These are phyloP conservation scores for Novakomyces olei DNA, from an alignment of 805 yeast species.

Conservation along the genomic window DNA sequence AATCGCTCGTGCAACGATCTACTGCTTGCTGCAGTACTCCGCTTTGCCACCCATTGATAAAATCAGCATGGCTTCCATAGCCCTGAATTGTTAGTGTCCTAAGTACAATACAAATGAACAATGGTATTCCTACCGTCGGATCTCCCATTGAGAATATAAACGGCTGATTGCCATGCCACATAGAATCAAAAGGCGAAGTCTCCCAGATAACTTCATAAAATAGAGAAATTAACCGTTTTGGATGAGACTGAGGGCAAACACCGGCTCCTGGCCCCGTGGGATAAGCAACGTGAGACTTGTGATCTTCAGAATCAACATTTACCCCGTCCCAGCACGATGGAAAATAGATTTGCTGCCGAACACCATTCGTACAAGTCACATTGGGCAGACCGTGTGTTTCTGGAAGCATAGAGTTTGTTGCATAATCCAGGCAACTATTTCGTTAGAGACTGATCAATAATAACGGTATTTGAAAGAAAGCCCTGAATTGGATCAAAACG, in stretches of 20 bases:
- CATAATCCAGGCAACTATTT: too few relatives aligned
- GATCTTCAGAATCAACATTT: slow-evolving; percentile 2
- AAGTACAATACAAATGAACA: too few relatives aligned
- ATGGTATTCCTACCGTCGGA: too few relatives aligned
- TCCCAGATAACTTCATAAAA: slow-evolving; percentile 3
- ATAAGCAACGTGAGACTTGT: slow-evolving; percentile 3
- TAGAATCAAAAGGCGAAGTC: not conserved
- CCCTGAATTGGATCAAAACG: too few relatives aligned
- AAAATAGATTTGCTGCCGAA: slow-evolving; percentile 3
- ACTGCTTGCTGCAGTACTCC: slow-evolving; percentile 3
- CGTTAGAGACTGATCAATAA: too few relatives aligned
- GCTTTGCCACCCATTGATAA: slow-evolving; percentile 4
- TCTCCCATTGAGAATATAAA: slow-evolving; percentile 3
- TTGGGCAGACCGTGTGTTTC: too few relatives aligned
- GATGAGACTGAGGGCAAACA: slow-evolving; percentile 2
- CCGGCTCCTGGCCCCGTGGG: not conserved
- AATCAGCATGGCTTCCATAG: slow-evolving; percentile 4
- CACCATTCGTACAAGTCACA: slow-evolving; percentile 4
- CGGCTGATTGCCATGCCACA: slow-evolving; percentile 1
- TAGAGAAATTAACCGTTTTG: not conserved
- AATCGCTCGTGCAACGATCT: not conserved
- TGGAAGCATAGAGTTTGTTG: too few relatives aligned
- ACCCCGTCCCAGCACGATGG: slow-evolving; percentile 5
- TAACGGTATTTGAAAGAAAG: too few relatives aligned
- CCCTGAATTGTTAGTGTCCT: too few relatives aligned